phyloP scores from a whole-genome alignment of 352 stramenopile species.

The Globisporangium abappressorium region DNA sequence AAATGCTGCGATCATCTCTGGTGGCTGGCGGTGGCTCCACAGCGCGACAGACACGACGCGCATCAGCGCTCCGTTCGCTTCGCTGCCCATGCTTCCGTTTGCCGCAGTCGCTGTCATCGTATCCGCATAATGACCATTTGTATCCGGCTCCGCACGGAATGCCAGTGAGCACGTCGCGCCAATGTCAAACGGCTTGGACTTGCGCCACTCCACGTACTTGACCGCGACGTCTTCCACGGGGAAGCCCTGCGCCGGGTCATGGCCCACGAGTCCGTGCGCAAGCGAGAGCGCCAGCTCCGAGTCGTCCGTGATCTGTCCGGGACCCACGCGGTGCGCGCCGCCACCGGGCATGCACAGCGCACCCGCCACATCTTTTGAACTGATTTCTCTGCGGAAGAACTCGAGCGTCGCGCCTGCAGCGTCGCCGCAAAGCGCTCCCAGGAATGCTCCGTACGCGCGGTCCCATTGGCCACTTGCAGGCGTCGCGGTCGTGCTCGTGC shows the following conservation, averaged over 20 bases:
- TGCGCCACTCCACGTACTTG: slow-evolving; percentile 36
- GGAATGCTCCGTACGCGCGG: slow-evolving; percentile 43
- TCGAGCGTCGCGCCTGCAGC: slow-evolving; percentile 55
- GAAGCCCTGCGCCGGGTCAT: slow-evolving; percentile 27
- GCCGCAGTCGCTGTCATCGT: neutral
- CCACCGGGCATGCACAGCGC: slow-evolving; percentile 55
- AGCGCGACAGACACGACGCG: slow-evolving; percentile 44
- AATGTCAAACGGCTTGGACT: slow-evolving; percentile 46
- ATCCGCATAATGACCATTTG: slow-evolving; percentile 17
- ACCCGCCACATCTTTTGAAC: slow-evolving; percentile 14
- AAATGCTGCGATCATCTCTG: slow-evolving; percentile 28
- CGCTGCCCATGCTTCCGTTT: slow-evolving; percentile 26
- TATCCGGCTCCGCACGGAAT: slow-evolving; percentile 27
- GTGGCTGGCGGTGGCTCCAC: slow-evolving; percentile 25
- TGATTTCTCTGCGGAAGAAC: slow-evolving; percentile 34
- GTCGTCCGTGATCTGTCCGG: slow-evolving; percentile 61
- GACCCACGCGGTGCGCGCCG: slow-evolving; percentile 35
- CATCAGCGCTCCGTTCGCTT: slow-evolving; percentile 61
- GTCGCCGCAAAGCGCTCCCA: slow-evolving; percentile 47
- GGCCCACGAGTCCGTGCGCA: slow-evolving; percentile 25
- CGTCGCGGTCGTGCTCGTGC: neutral
- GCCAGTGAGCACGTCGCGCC: slow-evolving; percentile 45
- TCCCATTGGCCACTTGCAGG: slow-evolving; percentile 11
- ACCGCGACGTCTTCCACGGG: slow-evolving; percentile 36
- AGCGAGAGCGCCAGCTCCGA: slow-evolving; percentile 55